Percentiles rank a stretch among this genome's conserved stretches.
phyloP scores from a whole-genome alignment of 2,329 filamentous ascomycete species.

The Penicillium fuscoglaucum region DNA sequence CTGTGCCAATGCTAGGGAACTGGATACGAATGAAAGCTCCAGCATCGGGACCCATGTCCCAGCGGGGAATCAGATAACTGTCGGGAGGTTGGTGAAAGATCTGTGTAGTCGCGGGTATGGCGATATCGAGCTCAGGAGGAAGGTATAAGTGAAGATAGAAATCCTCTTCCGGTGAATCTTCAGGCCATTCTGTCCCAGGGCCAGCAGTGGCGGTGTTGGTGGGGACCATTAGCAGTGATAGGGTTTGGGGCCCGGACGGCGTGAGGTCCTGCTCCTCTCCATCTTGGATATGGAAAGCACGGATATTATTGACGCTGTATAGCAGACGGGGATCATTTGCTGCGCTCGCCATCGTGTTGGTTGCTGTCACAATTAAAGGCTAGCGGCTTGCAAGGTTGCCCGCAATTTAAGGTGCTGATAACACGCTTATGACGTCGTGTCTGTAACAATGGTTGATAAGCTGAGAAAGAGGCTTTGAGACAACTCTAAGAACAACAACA shows the following conservation, averaged over 20 bases:
- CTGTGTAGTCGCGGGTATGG: conserved; percentile 90
- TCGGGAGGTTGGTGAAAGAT: conserved; percentile 93
- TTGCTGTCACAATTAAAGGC: neutral
- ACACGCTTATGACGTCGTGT: conserved; percentile 24
- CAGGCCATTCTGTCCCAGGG: conserved; percentile 57
- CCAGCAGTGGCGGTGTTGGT: conserved; percentile 68
- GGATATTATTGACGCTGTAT: conserved; percentile 71
- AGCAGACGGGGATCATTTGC: conserved; percentile 42
- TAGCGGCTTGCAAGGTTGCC: neutral
- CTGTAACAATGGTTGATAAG: neutral
- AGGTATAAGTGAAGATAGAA: conserved; percentile 96
- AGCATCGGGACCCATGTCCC: conserved; percentile 85
- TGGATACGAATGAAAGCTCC: conserved; percentile 92
- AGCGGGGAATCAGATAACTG: conserved; percentile 92
- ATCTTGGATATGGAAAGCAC: conserved; percentile 86
- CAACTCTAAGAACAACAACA: neutral
- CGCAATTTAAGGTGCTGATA: conserved; percentile 16
- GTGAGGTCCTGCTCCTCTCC: conserved; percentile 82
- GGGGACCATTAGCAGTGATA: conserved; percentile 94
- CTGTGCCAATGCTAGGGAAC: conserved; percentile 73
- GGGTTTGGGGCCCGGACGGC: conserved; percentile 80
- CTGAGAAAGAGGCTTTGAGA: neutral
- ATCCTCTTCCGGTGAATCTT: conserved; percentile 77
- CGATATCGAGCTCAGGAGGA: conserved; percentile 89
- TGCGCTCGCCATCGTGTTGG: conserved; percentile 27